Evolutionary conservation across 805 yeast species (phyloP).

Genomic region (Schwanniomyces vanrijiae): DNA sequence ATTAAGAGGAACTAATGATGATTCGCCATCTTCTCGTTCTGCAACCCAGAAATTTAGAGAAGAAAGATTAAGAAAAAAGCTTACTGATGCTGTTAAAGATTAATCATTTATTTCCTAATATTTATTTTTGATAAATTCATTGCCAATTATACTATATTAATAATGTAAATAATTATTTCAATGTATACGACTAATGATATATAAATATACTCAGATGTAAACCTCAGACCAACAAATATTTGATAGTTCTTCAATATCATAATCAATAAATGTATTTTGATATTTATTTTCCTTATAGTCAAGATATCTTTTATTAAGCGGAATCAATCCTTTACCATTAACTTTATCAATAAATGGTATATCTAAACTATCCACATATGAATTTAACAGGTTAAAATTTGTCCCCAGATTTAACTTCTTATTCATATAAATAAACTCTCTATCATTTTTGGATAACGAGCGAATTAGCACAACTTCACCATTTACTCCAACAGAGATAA

Average conservation of each 20-base stretch:
- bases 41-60: slow-evolving; percentile 46
- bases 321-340: slow-evolving; percentile 40
- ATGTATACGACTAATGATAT: not conserved
- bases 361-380: slow-evolving; percentile 20
- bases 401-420: slow-evolving; percentile 9
- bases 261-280: slow-evolving; percentile 28
- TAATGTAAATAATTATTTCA: slow-evolving; percentile 1
- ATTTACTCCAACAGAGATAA: slow-evolving; percentile 32
- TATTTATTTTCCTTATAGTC: slow-evolving; percentile 22
- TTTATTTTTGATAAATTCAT: not conserved
- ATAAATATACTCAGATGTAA: not conserved
- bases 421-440: slow-evolving; percentile 14
- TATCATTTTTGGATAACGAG: slow-evolving; percentile 7
- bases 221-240: slow-evolving; percentile 3
- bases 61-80: slow-evolving; percentile 31
- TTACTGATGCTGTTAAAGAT: not conserved
- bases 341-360: slow-evolving; percentile 36
- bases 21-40: slow-evolving; percentile 20
- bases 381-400: slow-evolving; percentile 9
- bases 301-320: slow-evolving; percentile 36
- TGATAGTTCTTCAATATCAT: slow-evolving; percentile 31
- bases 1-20: slow-evolving; percentile 41
- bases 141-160: not conserved
- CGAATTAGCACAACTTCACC: slow-evolving; percentile 33
- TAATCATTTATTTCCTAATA: not conserved